These are phyloP conservation scores for Exophiala sp. DNA, from an alignment of 2,329 filamentous ascomycete species.

Conservation along the genomic window DNA sequence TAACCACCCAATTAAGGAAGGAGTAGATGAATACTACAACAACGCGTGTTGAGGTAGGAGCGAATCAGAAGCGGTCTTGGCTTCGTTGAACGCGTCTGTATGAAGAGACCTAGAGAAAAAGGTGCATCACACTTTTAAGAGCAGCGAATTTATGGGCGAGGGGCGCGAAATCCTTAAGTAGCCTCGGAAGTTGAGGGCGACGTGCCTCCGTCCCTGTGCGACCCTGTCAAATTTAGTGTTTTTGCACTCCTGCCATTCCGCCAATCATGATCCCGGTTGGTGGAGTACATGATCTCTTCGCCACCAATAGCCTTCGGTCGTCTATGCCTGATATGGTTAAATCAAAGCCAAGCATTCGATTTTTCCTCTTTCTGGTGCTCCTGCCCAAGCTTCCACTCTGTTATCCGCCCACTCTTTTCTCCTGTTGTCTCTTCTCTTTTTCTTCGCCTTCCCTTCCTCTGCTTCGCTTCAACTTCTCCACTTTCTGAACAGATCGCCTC, in stretches of 20 bases:
- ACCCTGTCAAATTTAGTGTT: conserved; percentile 1
- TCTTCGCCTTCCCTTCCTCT: not conserved
- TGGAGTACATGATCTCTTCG: not conserved
- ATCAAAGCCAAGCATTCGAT: conserved; percentile 1
- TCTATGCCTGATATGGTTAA: not conserved
- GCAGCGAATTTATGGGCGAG: conserved; percentile 11
- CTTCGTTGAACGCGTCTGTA: not conserved
- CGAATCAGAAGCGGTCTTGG: conserved; percentile 18
- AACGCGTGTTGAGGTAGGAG: conserved; percentile 6
- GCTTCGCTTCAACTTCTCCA: not conserved
- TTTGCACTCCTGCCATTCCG: not conserved
- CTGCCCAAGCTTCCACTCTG: not conserved
- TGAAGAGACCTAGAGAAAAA: not conserved
- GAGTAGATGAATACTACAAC: not conserved
- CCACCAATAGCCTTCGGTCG: not conserved
- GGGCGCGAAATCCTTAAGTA: conserved; percentile 17
- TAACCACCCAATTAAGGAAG: not conserved
- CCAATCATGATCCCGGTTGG: not conserved
- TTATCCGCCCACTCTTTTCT: not conserved
- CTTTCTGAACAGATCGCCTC: not conserved
- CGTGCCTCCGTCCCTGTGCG: not conserved
- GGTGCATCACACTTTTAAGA: conserved; percentile 13
- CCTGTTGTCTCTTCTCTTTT: too few species aligned
- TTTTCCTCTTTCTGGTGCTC: not conserved
- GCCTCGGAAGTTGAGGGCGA: conserved; percentile 9